Conservation (phyloP, 2,329 filamentous ascomycete species). For the Atkinsonella texensis region DNA sequence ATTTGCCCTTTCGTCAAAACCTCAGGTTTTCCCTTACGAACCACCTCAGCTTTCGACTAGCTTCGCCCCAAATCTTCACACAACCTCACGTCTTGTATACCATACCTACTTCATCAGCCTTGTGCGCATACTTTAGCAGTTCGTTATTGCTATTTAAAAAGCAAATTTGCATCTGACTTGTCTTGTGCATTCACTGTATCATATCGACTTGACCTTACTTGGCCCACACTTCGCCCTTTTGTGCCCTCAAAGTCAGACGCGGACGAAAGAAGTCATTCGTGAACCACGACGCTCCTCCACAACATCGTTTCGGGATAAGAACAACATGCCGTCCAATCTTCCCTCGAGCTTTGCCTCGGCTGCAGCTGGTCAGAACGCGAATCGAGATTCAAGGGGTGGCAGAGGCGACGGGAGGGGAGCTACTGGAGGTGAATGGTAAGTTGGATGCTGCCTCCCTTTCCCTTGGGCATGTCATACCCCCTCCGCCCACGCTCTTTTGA, state of each 20-base stretch:
- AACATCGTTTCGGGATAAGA: conserved; percentile 1
- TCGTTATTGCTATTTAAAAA: conserved; percentile 4
- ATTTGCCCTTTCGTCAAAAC: conserved; percentile 19
- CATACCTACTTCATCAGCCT: conserved; percentile 3
- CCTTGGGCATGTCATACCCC: not conserved
- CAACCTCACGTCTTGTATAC: conserved; percentile 8
- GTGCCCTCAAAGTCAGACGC: not conserved
- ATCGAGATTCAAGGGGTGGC: conserved; percentile 45
- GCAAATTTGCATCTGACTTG: conserved; percentile 3
- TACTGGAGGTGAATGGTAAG: conserved; percentile 62
- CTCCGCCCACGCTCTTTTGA: not conserved
- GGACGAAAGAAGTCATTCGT: conserved; percentile 5
- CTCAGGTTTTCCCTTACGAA: conserved; percentile 21
- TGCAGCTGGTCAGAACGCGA: conserved; percentile 61
- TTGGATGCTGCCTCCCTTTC: conserved; percentile 12
- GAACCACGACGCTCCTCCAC: conserved; percentile 1
- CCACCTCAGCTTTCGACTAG: conserved; percentile 7
- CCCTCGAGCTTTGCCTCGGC: conserved; percentile 77
- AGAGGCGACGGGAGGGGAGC: conserved; percentile 43
- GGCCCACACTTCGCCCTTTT: not conserved
- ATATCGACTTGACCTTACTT: not conserved
- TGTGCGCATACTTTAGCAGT: conserved; percentile 6
- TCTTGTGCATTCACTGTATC: conserved; percentile 1
- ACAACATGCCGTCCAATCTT: conserved; percentile 57
- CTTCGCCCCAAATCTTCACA: conserved; percentile 10